Conservation (phyloP, 2,329 filamentous ascomycete species). For the Cucurbitaria berberidis region DNA sequence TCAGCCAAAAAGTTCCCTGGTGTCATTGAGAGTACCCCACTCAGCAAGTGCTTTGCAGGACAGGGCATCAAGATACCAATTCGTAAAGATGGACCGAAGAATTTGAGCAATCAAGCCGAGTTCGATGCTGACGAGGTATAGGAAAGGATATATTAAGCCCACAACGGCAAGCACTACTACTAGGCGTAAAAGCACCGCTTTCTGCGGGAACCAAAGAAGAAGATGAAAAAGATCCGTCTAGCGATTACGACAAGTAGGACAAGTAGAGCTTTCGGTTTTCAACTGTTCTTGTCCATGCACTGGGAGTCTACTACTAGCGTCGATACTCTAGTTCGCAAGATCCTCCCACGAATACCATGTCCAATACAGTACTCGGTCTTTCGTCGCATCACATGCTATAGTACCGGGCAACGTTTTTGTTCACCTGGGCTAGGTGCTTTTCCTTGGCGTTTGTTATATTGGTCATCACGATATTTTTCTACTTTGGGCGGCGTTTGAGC, state of each 20-base stretch:
- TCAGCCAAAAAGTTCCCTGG: slow-evolving; percentile 98
- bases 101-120: slow-evolving; percentile 52
- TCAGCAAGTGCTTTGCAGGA: slow-evolving; percentile 90
- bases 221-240: no score
- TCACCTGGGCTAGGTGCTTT: neutral
- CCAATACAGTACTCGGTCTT: neutral
- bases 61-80: slow-evolving; percentile 98
- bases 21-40: slow-evolving; percentile 87
- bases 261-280: no score
- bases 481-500: neutral
- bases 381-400: neutral
- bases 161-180: no score
- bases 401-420: neutral
- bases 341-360: neutral
- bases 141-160: no score
- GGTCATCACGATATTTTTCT: neutral
- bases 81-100: slow-evolving; percentile 75
- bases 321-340: neutral
- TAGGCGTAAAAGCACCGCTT: no score
- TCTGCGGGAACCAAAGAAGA: no score
- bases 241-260: neutral
- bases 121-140: slow-evolving; percentile 54
- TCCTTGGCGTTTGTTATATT: neutral
- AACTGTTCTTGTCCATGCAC: neutral
- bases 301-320: neutral